These are phyloP conservation scores for Angomonas ambiguus DNA, from an alignment of 208 protist genomes.

Conservation along the genomic window DNA sequence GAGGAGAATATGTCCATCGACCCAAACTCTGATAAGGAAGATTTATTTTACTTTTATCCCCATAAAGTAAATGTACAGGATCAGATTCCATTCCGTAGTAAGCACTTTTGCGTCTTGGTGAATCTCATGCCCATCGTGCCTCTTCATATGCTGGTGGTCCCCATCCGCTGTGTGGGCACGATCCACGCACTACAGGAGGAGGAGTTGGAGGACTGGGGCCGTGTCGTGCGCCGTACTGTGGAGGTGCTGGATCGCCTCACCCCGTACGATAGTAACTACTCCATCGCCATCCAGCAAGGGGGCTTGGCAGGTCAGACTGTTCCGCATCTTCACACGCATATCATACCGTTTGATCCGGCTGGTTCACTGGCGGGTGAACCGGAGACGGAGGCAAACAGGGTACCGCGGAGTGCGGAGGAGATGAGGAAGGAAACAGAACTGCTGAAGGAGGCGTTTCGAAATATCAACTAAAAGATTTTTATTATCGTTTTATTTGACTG, in stretches of 20 bases:
- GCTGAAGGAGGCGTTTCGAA: not conserved
- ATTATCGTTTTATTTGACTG: not conserved
- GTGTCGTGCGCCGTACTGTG: conserved; percentile 54
- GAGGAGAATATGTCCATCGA: conserved; percentile 22
- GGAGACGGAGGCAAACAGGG: conserved; percentile 46
- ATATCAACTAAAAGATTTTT: not conserved
- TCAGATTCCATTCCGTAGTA: conserved; percentile 51
- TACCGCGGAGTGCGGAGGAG: conserved; percentile 33
- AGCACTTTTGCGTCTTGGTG: conserved; percentile 70
- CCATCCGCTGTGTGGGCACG: conserved; percentile 66
- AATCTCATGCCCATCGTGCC: conserved; percentile 82
- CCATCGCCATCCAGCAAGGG: conserved; percentile 78
- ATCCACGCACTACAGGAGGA: conserved; percentile 58
- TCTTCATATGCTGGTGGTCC: conserved; percentile 78
- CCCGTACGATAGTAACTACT: conserved; percentile 26
- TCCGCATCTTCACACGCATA: conserved; percentile 72
- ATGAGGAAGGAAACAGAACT: conserved; percentile 30
- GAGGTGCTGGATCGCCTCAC: conserved; percentile 33
- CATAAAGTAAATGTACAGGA: conserved; percentile 29
- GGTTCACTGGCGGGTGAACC: conserved; percentile 67
- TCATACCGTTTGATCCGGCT: conserved; percentile 75
- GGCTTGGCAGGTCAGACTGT: conserved; percentile 73
- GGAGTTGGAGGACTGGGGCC: conserved; percentile 73
- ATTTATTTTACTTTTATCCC: conserved; percentile 53
- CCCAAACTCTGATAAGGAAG: conserved; percentile 3